phyloP scores from a whole-genome alignment of 495 filamentous ascomycete genomes.

The Annulohypoxylon bovei region DNA sequence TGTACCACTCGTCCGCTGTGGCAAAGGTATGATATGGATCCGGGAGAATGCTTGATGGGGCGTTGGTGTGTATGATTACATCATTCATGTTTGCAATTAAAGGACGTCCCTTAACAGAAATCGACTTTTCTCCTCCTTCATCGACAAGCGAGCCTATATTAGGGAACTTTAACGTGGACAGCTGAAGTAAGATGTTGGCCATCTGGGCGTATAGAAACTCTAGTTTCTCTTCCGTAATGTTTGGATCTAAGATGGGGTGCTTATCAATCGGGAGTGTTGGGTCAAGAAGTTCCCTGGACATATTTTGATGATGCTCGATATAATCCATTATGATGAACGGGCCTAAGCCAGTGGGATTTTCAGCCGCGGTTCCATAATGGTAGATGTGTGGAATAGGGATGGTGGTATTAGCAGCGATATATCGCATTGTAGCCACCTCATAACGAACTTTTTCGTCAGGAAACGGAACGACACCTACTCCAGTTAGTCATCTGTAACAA shows the following conservation, averaged over 20 bases:
- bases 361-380: slow-evolving; percentile 44
- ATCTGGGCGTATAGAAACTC: background rate
- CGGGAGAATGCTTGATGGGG: background rate
- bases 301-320: slow-evolving; percentile 46
- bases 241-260: slow-evolving; percentile 3
- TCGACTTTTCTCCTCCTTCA: background rate
- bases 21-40: background rate
- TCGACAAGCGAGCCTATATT: background rate
- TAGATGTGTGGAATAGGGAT: slow-evolving; percentile 52
- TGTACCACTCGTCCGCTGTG: background rate
- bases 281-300: slow-evolving; percentile 47
- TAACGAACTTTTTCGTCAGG: background rate
- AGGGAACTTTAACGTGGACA: background rate
- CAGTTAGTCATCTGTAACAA: background rate
- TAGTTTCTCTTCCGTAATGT: background rate
- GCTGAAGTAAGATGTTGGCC: slow-evolving; percentile 1
- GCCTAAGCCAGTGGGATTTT: slow-evolving; percentile 48
- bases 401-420: slow-evolving; percentile 50
- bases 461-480: slow-evolving; percentile 20
- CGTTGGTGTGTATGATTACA: background rate
- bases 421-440: slow-evolving; percentile 58
- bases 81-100: background rate
- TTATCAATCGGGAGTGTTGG: slow-evolving; percentile 24
- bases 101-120: slow-evolving; percentile 2
- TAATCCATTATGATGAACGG: slow-evolving; percentile 63